Evolutionary conservation across 192 early-diverging fungal species (phyloP).

Genomic region (Coemansia nantahalensis): DNA sequence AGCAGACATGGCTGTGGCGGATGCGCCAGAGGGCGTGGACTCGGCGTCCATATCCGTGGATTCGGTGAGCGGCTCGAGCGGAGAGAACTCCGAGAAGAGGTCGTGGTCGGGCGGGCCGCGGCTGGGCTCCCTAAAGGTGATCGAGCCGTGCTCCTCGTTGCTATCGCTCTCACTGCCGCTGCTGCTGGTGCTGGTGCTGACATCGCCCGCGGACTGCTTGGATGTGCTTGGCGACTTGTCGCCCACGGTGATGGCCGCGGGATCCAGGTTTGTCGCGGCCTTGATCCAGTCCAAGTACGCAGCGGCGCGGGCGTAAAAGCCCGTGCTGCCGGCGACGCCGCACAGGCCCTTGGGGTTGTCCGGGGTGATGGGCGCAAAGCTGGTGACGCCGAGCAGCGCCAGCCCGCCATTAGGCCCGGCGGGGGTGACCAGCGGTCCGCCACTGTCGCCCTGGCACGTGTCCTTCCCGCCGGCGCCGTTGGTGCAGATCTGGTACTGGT

Average conservation of each 20-base stretch:
- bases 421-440: constrained; percentile 33
- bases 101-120: too few relatives aligned
- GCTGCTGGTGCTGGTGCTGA: not conserved
- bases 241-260: not conserved
- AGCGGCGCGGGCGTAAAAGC: constrained; percentile 25
- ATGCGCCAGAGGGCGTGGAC: too few relatives aligned
- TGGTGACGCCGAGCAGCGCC: constrained; percentile 30
- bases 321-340: constrained; percentile 24
- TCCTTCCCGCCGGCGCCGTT: constrained; percentile 35
- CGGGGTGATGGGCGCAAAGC: constrained; percentile 20
- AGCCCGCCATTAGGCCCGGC: not conserved
- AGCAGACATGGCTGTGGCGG: too few relatives aligned
- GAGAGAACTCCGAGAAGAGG: not conserved
- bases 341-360: constrained; percentile 33
- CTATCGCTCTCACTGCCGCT: too few relatives aligned
- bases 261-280: not conserved
- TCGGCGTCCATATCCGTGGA: too few relatives aligned
- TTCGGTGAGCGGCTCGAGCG: too few relatives aligned
- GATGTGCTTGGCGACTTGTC: not conserved
- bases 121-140: too few relatives aligned
- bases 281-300: constrained; percentile 33
- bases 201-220: too few relatives aligned
- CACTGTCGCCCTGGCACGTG: constrained; percentile 50
- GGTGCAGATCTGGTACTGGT: constrained; percentile 29
- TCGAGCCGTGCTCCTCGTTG: too few relatives aligned